Evolutionary conservation across 2,329 filamentous ascomycete species (phyloP).

Genomic region (Pyrenochaeta sp.): DNA sequence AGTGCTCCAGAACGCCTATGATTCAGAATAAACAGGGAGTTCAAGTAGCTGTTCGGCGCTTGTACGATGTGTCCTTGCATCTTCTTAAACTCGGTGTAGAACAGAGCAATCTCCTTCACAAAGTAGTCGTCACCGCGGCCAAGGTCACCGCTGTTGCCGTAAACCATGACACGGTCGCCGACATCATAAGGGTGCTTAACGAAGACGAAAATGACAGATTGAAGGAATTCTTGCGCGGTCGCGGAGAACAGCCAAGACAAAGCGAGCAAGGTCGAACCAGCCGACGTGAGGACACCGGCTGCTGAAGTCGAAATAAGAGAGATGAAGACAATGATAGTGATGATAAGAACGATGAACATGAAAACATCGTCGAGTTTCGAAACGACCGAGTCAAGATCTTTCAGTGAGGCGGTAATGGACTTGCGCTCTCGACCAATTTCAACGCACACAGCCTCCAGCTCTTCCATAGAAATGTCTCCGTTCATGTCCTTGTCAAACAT

Average conservation of each 20-base stretch:
- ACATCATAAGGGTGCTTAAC: conserved; percentile 98
- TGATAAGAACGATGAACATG: conserved; percentile 81
- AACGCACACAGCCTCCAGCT: conserved; percentile 90
- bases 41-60: conserved; percentile 92
- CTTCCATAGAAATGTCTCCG: conserved; percentile 94
- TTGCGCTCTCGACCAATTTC: conserved; percentile 95
- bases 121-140: conserved; percentile 92
- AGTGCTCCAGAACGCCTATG: conserved; percentile 88
- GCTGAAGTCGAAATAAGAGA: conserved; percentile 89
- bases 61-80: conserved; percentile 97
- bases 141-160: conserved; percentile 83
- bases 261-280: conserved; percentile 85
- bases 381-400: conserved; percentile 93
- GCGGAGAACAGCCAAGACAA: conserved; percentile 92
- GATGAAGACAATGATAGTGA: conserved; percentile 85
- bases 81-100: conserved; percentile 98
- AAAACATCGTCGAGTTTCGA: conserved; percentile 89
- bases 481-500: conserved; percentile 98
- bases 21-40: conserved; percentile 93
- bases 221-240: conserved; percentile 92
- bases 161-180: conserved; percentile 89
- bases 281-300: conserved; percentile 88
- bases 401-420: conserved; percentile 90
- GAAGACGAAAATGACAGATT: conserved; percentile 94
- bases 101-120: conserved; percentile 88